Base-by-base conservation (phyloP, 177 flowering plant species). In the Vitis hybrid region DNA sequence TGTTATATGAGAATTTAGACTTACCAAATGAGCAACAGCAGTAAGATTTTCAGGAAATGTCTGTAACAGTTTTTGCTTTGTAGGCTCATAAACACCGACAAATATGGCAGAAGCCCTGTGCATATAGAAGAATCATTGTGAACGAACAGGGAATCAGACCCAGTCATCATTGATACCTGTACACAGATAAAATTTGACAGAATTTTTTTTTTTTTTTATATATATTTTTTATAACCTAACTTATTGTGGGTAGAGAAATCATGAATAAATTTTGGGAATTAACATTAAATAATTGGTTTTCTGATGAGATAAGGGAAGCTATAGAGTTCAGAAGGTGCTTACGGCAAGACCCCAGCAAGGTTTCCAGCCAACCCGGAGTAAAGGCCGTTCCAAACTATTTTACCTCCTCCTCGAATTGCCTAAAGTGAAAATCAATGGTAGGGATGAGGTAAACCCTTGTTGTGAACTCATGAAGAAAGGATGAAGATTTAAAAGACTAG, bases 261-360 rank as follows among this genome's bases (percentile, higher is more conserved):
- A 18, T 23, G 58, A 19, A 52, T 30, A 23, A 23, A 23, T 23
- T 23, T 23, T 23, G 26, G 26, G 26, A 23, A 23, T 23, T 23
- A 23, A 23, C 26, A 23, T 23, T 23, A 23, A 23, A 23, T 23
- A 23, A 23, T 23, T 23, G 26, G 26, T 23, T 23, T 23, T 23
- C 26, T 23, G 26, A 23, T 23, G 26, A 23, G 30, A 26, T 26
- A 58, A 39, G 8, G 50, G 52, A 51, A 67, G 9, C 49, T 3
- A 72, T 11, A 19, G 45, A 39, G 45, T 39, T 39, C 45, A 39
- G 45, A 4, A 71, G 64, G 70, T 63, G 67, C 92, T 87, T 82
- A 94, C 97, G 99, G 99, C 74, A 95, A 75, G 72, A 91, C 97
- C 55, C 99, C 99, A 68, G 86, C 98, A 72, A 95, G 78, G 76